These are phyloP conservation scores for Dendryphion nanum DNA, from an alignment of 2,329 filamentous ascomycete genomes.

Conservation along the genomic window DNA sequence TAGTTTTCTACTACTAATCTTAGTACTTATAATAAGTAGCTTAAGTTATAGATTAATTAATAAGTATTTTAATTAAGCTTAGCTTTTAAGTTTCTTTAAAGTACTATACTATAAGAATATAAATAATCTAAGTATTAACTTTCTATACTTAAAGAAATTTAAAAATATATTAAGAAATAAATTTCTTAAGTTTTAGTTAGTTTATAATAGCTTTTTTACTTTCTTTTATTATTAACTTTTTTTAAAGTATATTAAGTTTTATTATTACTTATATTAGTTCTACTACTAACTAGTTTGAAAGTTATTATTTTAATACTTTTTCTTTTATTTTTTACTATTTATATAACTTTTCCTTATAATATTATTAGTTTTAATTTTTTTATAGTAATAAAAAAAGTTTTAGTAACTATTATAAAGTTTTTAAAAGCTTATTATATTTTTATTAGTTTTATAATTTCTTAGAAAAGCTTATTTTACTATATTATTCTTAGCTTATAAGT, in stretches of 20 bases:
- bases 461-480: background rate
- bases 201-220: constrained; percentile 1
- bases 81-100: too few relatives aligned
- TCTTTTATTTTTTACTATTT: background rate
- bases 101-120: too few relatives aligned
- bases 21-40: background rate
- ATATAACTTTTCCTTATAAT: background rate
- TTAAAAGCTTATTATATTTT: background rate
- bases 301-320: background rate
- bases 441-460: background rate
- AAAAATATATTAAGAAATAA: background rate
- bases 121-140: too few relatives aligned
- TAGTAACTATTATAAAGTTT: too few relatives aligned
- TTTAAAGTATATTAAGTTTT: too few relatives aligned
- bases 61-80: too few relatives aligned
- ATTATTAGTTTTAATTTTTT: too few relatives aligned
- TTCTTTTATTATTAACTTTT: too few relatives aligned
- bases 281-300: background rate
- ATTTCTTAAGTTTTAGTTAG: too few relatives aligned
- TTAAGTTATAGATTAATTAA: background rate
- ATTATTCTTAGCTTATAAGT: background rate
- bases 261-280: too few relatives aligned
- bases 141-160: too few relatives aligned
- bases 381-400: too few relatives aligned
- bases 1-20: background rate